phyloP scores from a whole-genome alignment of 495 filamentous ascomycete genomes.

The Penicillium cosmopolitanum region DNA sequence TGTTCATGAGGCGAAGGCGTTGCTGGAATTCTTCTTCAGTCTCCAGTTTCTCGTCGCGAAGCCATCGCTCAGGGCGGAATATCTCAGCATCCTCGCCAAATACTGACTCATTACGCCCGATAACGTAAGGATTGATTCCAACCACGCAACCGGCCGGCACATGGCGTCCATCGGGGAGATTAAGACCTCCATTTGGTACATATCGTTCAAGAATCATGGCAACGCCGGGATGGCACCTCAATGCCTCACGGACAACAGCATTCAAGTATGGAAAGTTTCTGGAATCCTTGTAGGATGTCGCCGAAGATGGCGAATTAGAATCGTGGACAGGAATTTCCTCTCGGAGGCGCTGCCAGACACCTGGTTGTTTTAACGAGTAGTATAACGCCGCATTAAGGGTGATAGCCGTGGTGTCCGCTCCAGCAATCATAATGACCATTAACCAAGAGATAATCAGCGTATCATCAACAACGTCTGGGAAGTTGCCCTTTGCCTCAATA shows the following conservation, averaged over 20 bases:
- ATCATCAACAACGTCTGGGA: constrained; percentile 34
- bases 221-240: constrained; percentile 61
- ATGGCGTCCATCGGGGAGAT: constrained; percentile 51
- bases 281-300: constrained; percentile 46
- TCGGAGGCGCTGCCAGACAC: constrained; percentile 34
- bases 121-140: constrained; percentile 57
- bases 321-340: constrained; percentile 30
- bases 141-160: constrained; percentile 50
- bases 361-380: constrained; percentile 38
- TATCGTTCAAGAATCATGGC: constrained; percentile 55
- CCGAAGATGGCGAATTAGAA: constrained; percentile 23
- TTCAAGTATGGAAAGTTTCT: constrained; percentile 58
- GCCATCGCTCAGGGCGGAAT: constrained; percentile 69
- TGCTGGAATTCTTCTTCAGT: constrained; percentile 50
- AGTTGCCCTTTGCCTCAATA: constrained; percentile 34
- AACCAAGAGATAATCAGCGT: constrained; percentile 38
- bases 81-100: constrained; percentile 66
- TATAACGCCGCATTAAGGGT: constrained; percentile 46
- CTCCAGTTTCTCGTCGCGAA: constrained; percentile 51
- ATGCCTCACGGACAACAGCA: constrained; percentile 64
- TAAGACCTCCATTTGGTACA: constrained; percentile 55
- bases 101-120: constrained; percentile 54
- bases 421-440: constrained; percentile 47
- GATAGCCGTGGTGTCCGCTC: constrained; percentile 43
- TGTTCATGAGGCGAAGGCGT: constrained; percentile 41